Base-by-base conservation (phyloP, 2,329 filamentous ascomycete species). In the Colletotrichum salicis region DNA sequence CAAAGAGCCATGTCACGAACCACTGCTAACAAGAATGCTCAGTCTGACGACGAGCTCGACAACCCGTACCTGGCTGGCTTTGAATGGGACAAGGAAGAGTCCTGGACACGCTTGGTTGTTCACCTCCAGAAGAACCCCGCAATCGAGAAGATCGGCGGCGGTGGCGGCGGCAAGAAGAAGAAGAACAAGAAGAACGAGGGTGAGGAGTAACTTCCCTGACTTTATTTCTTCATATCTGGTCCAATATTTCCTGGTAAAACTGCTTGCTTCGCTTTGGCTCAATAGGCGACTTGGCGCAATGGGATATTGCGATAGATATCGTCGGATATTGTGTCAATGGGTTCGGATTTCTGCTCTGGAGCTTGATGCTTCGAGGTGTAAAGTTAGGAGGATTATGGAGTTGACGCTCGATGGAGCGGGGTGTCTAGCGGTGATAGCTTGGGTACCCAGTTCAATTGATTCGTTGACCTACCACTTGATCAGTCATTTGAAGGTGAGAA, bases 51-150 rank as follows among this genome's bases (percentile, higher is more conserved):
- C 81, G 96, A 98, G 82, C 88, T 98, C 73, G 93, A 96, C 67
- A 87, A 89, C 76, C 94, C 95, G 75, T 94, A 95, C 87, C 92
- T 98, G 76, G 92, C 92, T 78, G 96, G 96, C 76, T 98, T 98
- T 86, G 95, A 97, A 87, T 98, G 95, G 95, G 93, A 97, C 84
- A 94, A 93, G 82, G 93, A 97, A 77, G 94, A 97, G 84, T 94
- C 91, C 80, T 97, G 94, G 91, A 96, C 94, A 66, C 90, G 91
- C 75, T 89, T 98, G 79, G 87, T 97, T 78, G 95, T 98, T 74
- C 95, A 96, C 84, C 93, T 96, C 80, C 92, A 92, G 82, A 92
- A 91, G 83, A 37, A 88, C 92, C 77, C 90, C 90, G 73, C 88
- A 27, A 84, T 84, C 61, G 83, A 86, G 41, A 48, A 41, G 27